Evolutionary conservation across 2,329 filamentous ascomycete genomes (phyloP).

Genomic region (Aspergillus novofumigatus): DNA sequence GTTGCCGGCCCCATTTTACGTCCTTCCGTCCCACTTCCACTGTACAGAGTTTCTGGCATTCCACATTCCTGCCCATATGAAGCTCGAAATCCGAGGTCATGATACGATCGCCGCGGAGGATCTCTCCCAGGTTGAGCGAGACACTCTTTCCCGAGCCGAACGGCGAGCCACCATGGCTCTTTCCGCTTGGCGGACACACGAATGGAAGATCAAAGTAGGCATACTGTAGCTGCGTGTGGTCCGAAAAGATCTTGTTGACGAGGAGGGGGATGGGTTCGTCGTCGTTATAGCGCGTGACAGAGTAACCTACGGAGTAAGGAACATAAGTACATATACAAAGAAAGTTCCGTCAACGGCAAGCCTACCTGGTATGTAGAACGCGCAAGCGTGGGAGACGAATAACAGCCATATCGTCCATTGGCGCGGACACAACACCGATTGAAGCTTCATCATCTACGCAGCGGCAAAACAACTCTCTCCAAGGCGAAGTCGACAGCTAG

Average conservation of each 20-base stretch:
- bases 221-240: slow-evolving; percentile 86
- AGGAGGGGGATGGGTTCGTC: slow-evolving; percentile 77
- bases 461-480: neutral
- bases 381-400: slow-evolving; percentile 52
- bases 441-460: slow-evolving; percentile 13
- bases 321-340: neutral
- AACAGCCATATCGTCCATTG: slow-evolving; percentile 42
- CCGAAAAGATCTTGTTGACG: slow-evolving; percentile 88
- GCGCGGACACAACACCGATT: slow-evolving; percentile 9
- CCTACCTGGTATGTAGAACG: slow-evolving; percentile 84
- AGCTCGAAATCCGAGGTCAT: slow-evolving; percentile 79
- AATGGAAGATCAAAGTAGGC: slow-evolving; percentile 86
- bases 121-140: slow-evolving; percentile 79
- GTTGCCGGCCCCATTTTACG: slow-evolving; percentile 62
- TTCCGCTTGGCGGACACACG: slow-evolving; percentile 73
- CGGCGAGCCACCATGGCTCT: slow-evolving; percentile 60
- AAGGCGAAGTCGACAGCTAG: slow-evolving; percentile 8
- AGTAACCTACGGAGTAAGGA: slow-evolving; percentile 60
- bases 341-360: neutral
- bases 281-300: slow-evolving; percentile 72
- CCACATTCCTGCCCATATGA: slow-evolving; percentile 68
- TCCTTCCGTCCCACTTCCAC: slow-evolving; percentile 61
- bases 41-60: slow-evolving; percentile 70
- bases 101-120: slow-evolving; percentile 82
- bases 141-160: slow-evolving; percentile 73